A percentile compares a stretch with the other conserved stretches of the same genome.
These are phyloP conservation scores for Senna siamea DNA, from an alignment of 306 rosid species.

Conservation along the genomic window DNA sequence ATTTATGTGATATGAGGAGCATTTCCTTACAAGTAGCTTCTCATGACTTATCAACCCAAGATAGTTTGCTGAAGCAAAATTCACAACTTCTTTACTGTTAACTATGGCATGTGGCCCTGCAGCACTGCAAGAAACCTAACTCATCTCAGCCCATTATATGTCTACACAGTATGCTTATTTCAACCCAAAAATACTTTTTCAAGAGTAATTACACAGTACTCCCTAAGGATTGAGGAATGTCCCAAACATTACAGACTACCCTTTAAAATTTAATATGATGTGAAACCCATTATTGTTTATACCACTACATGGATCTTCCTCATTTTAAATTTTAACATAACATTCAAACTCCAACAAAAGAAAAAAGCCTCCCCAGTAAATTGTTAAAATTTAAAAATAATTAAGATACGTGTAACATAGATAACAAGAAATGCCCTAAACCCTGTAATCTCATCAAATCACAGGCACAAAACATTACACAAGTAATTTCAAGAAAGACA, in stretches of 20 bases:
- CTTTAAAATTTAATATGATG: constrained; percentile 9
- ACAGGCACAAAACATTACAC: constrained; percentile 17
- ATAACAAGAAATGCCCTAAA: constrained; percentile 11
- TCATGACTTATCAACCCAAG: constrained; percentile 89
- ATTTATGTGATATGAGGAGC: constrained; percentile 28
- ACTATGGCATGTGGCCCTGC: constrained; percentile 83
- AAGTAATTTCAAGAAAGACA: constrained; percentile 21
- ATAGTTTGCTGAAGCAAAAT: constrained; percentile 95
- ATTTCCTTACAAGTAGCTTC: constrained; percentile 75
- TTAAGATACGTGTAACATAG: constrained; percentile 8
- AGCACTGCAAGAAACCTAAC: constrained; percentile 72
- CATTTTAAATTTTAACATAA: background rate
- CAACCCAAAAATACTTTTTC: constrained; percentile 9
- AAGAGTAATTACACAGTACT: background rate
- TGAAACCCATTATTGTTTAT: background rate
- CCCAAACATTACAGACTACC: background rate
- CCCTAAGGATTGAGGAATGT: background rate
- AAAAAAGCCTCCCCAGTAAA: background rate
- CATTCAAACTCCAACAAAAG: too few species aligned
- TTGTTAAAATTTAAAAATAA: background rate
- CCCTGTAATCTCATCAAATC: constrained; percentile 21
- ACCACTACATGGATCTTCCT: background rate
- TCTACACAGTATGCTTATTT: background rate
- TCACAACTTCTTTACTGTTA: constrained; percentile 90
- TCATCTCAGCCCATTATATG: constrained; percentile 31